A percentile compares a stretch with the other conserved stretches of the same genome.
Conservation (phyloP, 2,329 filamentous ascomycete species). For the Claviceps cyperi region DNA sequence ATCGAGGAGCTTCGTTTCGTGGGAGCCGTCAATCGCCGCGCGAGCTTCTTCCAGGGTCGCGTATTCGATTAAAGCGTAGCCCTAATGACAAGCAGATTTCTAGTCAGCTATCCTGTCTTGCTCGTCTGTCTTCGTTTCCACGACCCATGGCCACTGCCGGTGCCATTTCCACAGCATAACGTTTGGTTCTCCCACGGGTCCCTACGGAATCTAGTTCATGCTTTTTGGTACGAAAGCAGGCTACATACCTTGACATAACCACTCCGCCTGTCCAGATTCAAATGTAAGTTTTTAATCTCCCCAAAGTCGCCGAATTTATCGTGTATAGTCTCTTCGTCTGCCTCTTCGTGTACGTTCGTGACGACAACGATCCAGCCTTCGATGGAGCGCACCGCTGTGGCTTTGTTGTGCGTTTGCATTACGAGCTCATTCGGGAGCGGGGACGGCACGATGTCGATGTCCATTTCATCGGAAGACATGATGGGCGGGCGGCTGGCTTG, state of each 20-base stretch:
- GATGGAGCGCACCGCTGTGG: conserved; percentile 71
- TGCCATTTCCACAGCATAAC: too few relatives aligned
- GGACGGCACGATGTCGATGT: conserved; percentile 31
- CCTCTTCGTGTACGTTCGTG: conserved; percentile 79
- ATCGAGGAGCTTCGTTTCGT: conserved; percentile 64
- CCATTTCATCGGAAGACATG: conserved; percentile 47
- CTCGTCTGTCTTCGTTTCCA: too few relatives aligned
- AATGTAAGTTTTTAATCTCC: conserved; percentile 74
- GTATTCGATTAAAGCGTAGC: conserved; percentile 77
- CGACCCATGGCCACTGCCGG: too few relatives aligned
- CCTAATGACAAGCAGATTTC: conserved; percentile 31
- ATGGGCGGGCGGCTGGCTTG: neutral
- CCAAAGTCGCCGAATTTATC: conserved; percentile 75
- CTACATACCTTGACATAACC: conserved; percentile 66
- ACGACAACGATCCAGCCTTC: conserved; percentile 83
- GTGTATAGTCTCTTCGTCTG: conserved; percentile 67
- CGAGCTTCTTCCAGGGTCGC: conserved; percentile 64
- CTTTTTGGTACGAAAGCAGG: too few relatives aligned
- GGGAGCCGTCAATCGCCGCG: conserved; percentile 68
- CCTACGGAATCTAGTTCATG: neutral
- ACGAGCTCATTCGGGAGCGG: conserved; percentile 40
- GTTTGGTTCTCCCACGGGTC: neutral
- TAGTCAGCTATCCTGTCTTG: neutral
- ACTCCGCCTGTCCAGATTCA: conserved; percentile 69
- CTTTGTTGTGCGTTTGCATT: conserved; percentile 59